Conservation (phyloP, 768 basidiomycete species). For the Russula virescens region DNA sequence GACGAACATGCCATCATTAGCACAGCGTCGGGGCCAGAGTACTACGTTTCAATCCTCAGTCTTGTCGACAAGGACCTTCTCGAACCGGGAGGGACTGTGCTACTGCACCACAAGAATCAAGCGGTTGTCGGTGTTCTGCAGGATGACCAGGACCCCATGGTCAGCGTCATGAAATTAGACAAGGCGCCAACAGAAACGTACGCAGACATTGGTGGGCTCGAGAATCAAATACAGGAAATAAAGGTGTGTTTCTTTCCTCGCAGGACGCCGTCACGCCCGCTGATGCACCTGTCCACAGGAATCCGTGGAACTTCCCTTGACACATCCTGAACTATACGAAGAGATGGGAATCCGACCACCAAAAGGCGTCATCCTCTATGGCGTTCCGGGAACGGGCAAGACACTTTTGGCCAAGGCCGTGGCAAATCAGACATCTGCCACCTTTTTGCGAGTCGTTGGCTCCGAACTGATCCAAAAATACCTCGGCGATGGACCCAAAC, state of each 20-base stretch:
- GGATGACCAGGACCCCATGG: slow-evolving; percentile 93
- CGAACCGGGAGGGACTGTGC: slow-evolving; percentile 92
- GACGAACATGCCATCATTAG: slow-evolving; percentile 99
- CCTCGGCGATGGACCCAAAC: slow-evolving; percentile 96
- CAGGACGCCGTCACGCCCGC: not conserved
- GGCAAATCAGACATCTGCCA: slow-evolving; percentile 96
- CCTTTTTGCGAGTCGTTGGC: slow-evolving; percentile 95
- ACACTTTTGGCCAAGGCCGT: slow-evolving; percentile 96
- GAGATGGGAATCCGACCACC: slow-evolving; percentile 99
- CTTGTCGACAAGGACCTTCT: slow-evolving; percentile 97
- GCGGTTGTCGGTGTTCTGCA: slow-evolving; percentile 92
- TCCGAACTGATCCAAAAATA: slow-evolving; percentile 99
- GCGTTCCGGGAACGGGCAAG: slow-evolving; percentile 97
- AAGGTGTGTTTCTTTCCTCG: slow-evolving; percentile 53
- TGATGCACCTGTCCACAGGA: slow-evolving; percentile 48
- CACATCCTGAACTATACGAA: slow-evolving; percentile 97
- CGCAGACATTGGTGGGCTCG: slow-evolving; percentile 95
- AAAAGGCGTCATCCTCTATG: slow-evolving; percentile 98
- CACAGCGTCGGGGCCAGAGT: slow-evolving; percentile 90
- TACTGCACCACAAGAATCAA: slow-evolving; percentile 94
- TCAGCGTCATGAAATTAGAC: slow-evolving; percentile 98
- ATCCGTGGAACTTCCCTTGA: slow-evolving; percentile 95
- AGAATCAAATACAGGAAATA: slow-evolving; percentile 97
- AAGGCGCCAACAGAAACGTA: slow-evolving; percentile 99
- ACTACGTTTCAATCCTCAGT: slow-evolving; percentile 95